Evolutionary conservation across 441 rosid genomes (phyloP), one percentile per base, ranked within the genome.

Genomic region (Mallotus repandus): DNA sequence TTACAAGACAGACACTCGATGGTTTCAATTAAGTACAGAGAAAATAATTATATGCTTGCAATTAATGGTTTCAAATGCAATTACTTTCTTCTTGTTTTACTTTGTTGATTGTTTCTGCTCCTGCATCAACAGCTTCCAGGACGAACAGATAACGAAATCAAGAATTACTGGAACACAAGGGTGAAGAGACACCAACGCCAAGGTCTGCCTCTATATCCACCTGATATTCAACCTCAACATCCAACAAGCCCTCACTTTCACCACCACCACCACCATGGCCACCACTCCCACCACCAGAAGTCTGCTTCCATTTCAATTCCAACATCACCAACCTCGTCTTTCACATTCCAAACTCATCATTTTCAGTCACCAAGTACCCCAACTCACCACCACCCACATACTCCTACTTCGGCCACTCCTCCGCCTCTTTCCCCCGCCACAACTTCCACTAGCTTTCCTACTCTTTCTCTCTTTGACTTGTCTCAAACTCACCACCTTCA

Each of bases 101-200:
- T 69, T 55, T 21, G 18, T 48, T 21, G 9, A 56, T 56, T 4
- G 4, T 19, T 7, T 57, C n/a, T 32, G 9, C 15, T 63, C 43
- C 18, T 12, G 8, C 55, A 54, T 43, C 5, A 65, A 14, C 74
- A 92, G 95, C 81, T 94, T n/a, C 98, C 98, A 0, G 98, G 98
- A 60, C 81, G 98, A 82, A 92, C 98, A 64, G 97, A 90, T 70
- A 94, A 94, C 68, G 98, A 94, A 83, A 92, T 94, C 60, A 94
- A 94, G 80, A 94, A 90, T 74, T 94, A 90, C 52, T 94, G 98
- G 98, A 94, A 94, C 79, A 92, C 97, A 35, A 78, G 98, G 59
- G 81, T 92, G 70, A 94, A 94, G 85, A 84, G 95, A 29, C 89
- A 85, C 46, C 91, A 84, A 14, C 92, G 98, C 16, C 98, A 86